These are phyloP conservation scores for Vanrija sp. DNA, from an alignment of 1,284 basidiomycete genomes.

Conservation along the genomic window DNA sequence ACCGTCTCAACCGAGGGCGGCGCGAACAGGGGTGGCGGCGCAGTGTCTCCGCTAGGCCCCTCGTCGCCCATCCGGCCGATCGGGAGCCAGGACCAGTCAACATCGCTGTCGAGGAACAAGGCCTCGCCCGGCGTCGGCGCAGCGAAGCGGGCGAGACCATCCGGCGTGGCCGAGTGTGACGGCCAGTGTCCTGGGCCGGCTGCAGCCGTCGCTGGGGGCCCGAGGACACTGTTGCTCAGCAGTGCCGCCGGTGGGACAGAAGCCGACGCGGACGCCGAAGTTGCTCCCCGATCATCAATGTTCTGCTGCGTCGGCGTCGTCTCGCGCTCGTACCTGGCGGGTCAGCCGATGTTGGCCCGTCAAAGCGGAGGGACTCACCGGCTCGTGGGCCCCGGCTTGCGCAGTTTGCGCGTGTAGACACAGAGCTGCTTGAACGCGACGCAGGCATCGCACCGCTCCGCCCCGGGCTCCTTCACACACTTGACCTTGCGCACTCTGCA, in stretches of 20 bases:
- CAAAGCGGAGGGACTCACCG: slow-evolving; percentile 13
- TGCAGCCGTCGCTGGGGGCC: too few relatives aligned
- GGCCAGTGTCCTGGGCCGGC: neutral
- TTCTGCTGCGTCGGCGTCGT: neutral
- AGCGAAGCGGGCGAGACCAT: neutral
- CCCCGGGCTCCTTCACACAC: slow-evolving; percentile 21
- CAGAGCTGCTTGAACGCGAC: slow-evolving; percentile 20
- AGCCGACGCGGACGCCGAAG: neutral
- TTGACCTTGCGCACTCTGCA: slow-evolving; percentile 25
- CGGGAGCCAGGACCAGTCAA: too few relatives aligned
- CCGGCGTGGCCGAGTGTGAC: neutral
- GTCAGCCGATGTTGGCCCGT: neutral
- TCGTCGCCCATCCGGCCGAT: neutral
- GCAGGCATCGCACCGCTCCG: slow-evolving; percentile 21
- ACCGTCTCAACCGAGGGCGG: neutral
- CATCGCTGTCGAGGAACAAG: too few relatives aligned
- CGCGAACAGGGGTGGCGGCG: neutral
- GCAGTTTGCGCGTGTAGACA: slow-evolving; percentile 20
- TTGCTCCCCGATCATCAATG: neutral
- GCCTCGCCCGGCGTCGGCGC: neutral
- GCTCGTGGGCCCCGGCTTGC: slow-evolving; percentile 30
- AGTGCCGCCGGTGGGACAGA: neutral
- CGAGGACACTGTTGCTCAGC: too few relatives aligned
- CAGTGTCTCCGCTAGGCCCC: neutral
- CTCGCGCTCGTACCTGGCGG: slow-evolving; percentile 7